These are phyloP conservation scores for Dioscorea dumetorum DNA, from an alignment of 106 monocot species.

Conservation along the genomic window DNA sequence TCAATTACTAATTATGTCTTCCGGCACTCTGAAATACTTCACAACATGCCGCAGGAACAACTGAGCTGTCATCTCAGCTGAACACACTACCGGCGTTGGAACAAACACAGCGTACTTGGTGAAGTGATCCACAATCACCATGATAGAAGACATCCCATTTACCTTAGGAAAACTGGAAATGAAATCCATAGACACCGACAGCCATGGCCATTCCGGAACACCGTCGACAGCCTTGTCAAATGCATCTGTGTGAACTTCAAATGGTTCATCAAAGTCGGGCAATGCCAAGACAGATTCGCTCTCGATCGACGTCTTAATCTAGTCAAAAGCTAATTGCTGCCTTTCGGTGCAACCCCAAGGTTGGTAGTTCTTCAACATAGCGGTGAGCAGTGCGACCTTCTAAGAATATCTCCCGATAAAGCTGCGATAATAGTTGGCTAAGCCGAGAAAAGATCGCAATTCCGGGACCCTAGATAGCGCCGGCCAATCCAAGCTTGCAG, in stretches of 20 bases:
- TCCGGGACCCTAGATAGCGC: neutral
- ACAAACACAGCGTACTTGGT: neutral
- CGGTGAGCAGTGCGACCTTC: no score
- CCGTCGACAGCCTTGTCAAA: neutral
- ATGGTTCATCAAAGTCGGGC: neutral
- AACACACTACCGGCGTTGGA: neutral
- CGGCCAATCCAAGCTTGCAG: neutral
- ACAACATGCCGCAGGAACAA: no score
- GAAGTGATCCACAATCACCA: conserved; percentile 1
- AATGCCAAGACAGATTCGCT: neutral
- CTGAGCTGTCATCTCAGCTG: no score
- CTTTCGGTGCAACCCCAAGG: neutral
- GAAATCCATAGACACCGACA: neutral
- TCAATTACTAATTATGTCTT: no score
- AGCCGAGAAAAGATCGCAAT: neutral
- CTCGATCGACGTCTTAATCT: neutral
- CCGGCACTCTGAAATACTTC: no score
- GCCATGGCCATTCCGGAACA: neutral
- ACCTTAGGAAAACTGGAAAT: neutral
- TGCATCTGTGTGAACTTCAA: neutral
- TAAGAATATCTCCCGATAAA: neutral
- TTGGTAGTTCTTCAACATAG: neutral
- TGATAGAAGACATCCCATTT: neutral
- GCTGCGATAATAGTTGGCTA: no score
- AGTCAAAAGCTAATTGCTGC: neutral